phyloP scores from a whole-genome alignment of 257 asterid species.

The Eustoma russellianum region DNA sequence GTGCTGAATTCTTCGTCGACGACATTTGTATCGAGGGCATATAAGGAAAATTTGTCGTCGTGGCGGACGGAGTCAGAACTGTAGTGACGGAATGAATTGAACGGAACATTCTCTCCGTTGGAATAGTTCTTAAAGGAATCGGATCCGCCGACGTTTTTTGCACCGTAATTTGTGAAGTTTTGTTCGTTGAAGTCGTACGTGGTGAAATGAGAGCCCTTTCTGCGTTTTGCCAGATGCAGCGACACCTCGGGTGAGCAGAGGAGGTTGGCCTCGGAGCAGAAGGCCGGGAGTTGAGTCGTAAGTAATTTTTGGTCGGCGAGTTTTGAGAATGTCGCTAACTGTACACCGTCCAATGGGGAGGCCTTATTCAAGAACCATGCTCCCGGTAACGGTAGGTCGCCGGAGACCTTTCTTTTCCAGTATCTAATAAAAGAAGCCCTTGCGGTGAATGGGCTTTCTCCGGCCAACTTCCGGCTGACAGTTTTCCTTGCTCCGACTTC shows the following conservation, averaged over 20 bases:
- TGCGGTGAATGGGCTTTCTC: slow-evolving; percentile 21
- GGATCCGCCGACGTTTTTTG: slow-evolving; percentile 29
- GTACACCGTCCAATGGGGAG: slow-evolving; percentile 22
- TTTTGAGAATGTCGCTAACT: slow-evolving; percentile 21
- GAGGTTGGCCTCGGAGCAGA: slow-evolving; percentile 58
- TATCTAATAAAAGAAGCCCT: slow-evolving; percentile 24
- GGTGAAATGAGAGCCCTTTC: slow-evolving; percentile 27
- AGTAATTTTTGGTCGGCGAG: slow-evolving; percentile 49
- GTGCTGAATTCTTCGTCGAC: slow-evolving; percentile 58
- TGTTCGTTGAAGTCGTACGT: slow-evolving; percentile 12
- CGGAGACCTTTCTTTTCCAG: slow-evolving; percentile 24
- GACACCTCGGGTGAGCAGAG: slow-evolving; percentile 51
- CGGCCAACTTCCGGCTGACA: slow-evolving; percentile 12
- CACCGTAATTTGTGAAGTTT: slow-evolving; percentile 78
- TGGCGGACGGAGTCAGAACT: slow-evolving; percentile 59
- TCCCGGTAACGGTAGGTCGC: slow-evolving; percentile 17
- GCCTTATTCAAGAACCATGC: slow-evolving; percentile 24
- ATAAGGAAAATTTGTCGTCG: slow-evolving; percentile 39
- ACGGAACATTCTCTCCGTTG: slow-evolving; percentile 22
- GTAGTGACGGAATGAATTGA: slow-evolving; percentile 56
- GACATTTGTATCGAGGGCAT: slow-evolving; percentile 40
- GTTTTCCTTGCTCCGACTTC: slow-evolving; percentile 2
- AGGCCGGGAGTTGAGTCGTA: slow-evolving; percentile 47
- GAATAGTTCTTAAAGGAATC: slow-evolving; percentile 55
- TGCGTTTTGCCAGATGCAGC: slow-evolving; percentile 43